Conservation (phyloP, 2,329 filamentous ascomycete species). For the Metarhizium album region DNA sequence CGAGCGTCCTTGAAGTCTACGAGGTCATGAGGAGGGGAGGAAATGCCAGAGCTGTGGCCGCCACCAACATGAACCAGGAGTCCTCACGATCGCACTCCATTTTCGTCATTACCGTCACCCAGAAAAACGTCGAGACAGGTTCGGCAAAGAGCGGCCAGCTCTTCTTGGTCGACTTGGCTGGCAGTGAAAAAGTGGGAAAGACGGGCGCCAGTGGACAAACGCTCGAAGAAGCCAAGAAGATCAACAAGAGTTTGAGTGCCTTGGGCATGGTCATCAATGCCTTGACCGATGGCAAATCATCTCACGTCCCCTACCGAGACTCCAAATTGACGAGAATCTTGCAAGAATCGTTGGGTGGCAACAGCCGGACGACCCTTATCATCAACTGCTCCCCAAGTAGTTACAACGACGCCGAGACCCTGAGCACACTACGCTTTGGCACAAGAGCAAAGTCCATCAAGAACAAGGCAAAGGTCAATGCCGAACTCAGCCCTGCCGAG, state of each 20-base stretch:
- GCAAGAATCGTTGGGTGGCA: conserved; percentile 94
- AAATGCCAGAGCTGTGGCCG: conserved; percentile 77
- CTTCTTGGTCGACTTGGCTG: conserved; percentile 94
- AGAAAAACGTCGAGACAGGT: conserved; percentile 95
- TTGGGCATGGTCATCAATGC: conserved; percentile 99
- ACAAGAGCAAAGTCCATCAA: conserved; percentile 97
- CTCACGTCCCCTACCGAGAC: conserved; percentile 91
- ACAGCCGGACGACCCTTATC: conserved; percentile 94
- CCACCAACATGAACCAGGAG: conserved; percentile 99
- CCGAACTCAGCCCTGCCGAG: conserved; percentile 89
- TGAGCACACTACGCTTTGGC: conserved; percentile 87
- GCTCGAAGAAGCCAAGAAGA: conserved; percentile 97
- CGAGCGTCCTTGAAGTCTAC: conserved; percentile 90
- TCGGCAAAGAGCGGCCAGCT: conserved; percentile 94
- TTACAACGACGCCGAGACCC: conserved; percentile 92
- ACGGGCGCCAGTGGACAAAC: conserved; percentile 96
- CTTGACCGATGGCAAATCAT: conserved; percentile 92
- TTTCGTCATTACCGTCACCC: conserved; percentile 91
- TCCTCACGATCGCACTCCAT: conserved; percentile 98
- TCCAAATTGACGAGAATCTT: conserved; percentile 95
- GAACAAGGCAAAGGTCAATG: conserved; percentile 99
- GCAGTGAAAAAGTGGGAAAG: conserved; percentile 97
- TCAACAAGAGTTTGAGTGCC: conserved; percentile 98
- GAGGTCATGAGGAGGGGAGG: conserved; percentile 94
- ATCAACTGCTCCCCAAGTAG: conserved; percentile 99